Base-by-base conservation (phyloP, 1,284 basidiomycete genomes). In the Leccinum ponderosum region DNA sequence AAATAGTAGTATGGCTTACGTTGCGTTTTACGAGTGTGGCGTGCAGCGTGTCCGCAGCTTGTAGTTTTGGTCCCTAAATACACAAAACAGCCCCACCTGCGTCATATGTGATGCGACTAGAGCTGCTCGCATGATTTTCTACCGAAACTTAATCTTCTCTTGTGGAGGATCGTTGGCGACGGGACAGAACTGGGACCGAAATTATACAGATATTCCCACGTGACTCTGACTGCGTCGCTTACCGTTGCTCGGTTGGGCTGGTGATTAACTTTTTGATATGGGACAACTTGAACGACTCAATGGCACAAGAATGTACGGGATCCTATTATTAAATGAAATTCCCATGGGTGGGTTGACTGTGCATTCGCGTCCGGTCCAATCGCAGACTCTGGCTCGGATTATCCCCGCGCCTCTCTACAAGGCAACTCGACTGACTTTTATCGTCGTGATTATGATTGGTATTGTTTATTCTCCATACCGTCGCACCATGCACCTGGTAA, bases 351-450 rank as follows among this genome's bases (percentile, higher is more conserved):
- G 25, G 42, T n/a, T 15, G 25, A 25, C 25, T 27, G 12, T n/a
- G 25, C 25, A 29, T 27, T 20, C 37, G 7, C 39, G 22, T 50
- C 53, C 44, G 53, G 53, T 37, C 37, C 11, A 57, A 22, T 52
- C 60, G 60, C 60, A 56, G 35, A 22, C 25, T 25, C 25, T 25
- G 12, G 33, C 12, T 35, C 17, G n/a, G 27, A 52, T 52, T 11
- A 25, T 55, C 33, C n/a, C 20, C 27, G n/a, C 37, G 17, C 44
- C 11, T 6, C 59, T 51, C 33, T 25, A 51, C 52, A 47, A 62
- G 60, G 61, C 12, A 62, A 62, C 15, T 22, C 50, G 4, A 31
- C 50, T 52, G 33, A 39, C 50, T 33, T 62, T 35, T 53, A 33
- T 11, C 7, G 44, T 20, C 44, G 20, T 20, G 20, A 20, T 44